Conservation (phyloP, 1,284 basidiomycete genomes). For the Ganoderma boninense region DNA sequence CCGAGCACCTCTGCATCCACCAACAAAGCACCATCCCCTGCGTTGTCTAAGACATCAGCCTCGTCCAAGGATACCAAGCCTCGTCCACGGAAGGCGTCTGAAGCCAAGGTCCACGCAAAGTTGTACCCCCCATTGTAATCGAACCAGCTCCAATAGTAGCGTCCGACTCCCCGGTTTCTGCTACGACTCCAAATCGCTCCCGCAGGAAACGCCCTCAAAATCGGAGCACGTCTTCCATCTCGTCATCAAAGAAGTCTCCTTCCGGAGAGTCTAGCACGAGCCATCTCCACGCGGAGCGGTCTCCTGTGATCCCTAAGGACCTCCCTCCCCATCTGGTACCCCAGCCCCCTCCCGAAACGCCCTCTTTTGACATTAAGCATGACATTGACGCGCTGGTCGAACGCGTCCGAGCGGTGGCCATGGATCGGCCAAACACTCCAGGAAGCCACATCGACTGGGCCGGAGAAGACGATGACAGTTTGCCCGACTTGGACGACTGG, state of each 20-base stretch:
- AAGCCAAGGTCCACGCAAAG: constrained; percentile 37
- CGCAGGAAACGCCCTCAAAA: constrained; percentile 42
- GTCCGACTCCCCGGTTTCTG: constrained; percentile 28
- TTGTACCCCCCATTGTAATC: constrained; percentile 31
- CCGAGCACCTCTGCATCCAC: constrained; percentile 47
- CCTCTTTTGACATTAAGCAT: constrained; percentile 57
- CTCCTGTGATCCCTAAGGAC: constrained; percentile 53
- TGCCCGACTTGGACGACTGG: constrained; percentile 87
- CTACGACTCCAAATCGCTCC: constrained; percentile 35
- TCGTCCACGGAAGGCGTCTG: constrained; percentile 36
- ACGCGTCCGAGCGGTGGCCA: constrained; percentile 72
- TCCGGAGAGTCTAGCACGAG: constrained; percentile 35
- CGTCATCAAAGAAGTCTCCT: constrained; percentile 38
- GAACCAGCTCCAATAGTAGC: constrained; percentile 26
- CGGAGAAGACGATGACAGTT: constrained; percentile 80
- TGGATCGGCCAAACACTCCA: constrained; percentile 76
- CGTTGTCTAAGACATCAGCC: constrained; percentile 25
- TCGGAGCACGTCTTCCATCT: constrained; percentile 24
- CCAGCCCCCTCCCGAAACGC: constrained; percentile 38
- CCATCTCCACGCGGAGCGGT: constrained; percentile 32
- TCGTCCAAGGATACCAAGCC: constrained; percentile 31
- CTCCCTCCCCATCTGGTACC: constrained; percentile 64
- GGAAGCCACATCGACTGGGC: constrained; percentile 87
- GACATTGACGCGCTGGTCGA: constrained; percentile 78
- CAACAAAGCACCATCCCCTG: constrained; percentile 29